These are phyloP conservation scores for Hyaloscypha hepaticicola DNA, from an alignment of 495 filamentous ascomycete genomes.

Conservation along the genomic window DNA sequence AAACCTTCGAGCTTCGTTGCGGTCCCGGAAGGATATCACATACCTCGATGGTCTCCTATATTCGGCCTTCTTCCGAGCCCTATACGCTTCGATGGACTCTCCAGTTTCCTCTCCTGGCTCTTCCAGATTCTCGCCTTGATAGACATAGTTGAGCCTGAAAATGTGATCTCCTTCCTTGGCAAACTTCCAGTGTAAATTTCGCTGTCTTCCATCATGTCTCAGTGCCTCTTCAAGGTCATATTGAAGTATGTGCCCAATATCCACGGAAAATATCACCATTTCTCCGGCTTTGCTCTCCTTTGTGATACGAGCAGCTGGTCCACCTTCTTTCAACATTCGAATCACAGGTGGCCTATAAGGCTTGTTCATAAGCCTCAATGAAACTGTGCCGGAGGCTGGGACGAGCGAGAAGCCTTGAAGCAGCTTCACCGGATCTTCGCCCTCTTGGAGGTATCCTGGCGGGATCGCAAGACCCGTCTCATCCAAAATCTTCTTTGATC, in stretches of 20 bases:
- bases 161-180: constrained; percentile 3
- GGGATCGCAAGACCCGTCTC: constrained; percentile 34
- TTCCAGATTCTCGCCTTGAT: neutral
- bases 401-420: constrained; percentile 52
- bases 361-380: constrained; percentile 25
- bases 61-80: neutral
- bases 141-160: neutral
- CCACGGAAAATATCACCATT: constrained; percentile 46
- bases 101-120: neutral
- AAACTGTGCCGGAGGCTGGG: constrained; percentile 37
- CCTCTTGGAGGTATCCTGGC: constrained; percentile 35
- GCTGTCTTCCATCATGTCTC: constrained; percentile 41
- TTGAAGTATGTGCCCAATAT: constrained; percentile 37
- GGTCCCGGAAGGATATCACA: constrained; percentile 48
- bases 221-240: constrained; percentile 39
- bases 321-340: constrained; percentile 33
- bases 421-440: constrained; percentile 44
- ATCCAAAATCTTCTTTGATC: constrained; percentile 34
- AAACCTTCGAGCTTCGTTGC: constrained; percentile 54
- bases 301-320: constrained; percentile 16
- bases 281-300: constrained; percentile 18
- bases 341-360: constrained; percentile 26
- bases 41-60: constrained; percentile 37
- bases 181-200: constrained; percentile 45
- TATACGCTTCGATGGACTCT: neutral